phyloP scores from a whole-genome alignment of 2,329 filamentous ascomycete species.

The Xylaria sp. region DNA sequence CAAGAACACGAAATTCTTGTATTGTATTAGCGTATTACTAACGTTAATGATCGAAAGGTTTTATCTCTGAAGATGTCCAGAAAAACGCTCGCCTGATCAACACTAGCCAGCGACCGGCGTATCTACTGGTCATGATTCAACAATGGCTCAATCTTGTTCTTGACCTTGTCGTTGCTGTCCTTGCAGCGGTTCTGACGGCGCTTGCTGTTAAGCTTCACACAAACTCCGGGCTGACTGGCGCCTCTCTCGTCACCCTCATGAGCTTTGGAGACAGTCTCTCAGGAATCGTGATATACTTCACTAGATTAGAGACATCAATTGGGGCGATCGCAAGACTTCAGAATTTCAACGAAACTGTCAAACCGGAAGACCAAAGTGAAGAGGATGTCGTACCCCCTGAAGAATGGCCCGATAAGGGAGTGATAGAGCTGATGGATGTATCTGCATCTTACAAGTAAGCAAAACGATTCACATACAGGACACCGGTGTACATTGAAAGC shows the following conservation, averaged over 20 bases:
- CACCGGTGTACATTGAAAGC: background rate
- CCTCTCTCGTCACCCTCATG: slow-evolving; percentile 50
- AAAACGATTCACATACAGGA: background rate
- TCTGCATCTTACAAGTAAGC: slow-evolving; percentile 45
- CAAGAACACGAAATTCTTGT: background rate
- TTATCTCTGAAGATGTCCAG: slow-evolving; percentile 54
- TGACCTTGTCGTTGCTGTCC: slow-evolving; percentile 40
- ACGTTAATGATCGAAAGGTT: slow-evolving; percentile 41
- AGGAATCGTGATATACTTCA: slow-evolving; percentile 46
- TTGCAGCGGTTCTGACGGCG: slow-evolving; percentile 42
- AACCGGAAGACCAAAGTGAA: slow-evolving; percentile 40
- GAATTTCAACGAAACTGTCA: slow-evolving; percentile 42
- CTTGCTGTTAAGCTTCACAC: slow-evolving; percentile 43
- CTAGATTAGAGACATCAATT: slow-evolving; percentile 49
- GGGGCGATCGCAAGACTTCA: slow-evolving; percentile 49
- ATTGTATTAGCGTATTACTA: background rate
- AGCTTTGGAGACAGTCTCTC: slow-evolving; percentile 46
- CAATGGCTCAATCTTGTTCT: slow-evolving; percentile 46
- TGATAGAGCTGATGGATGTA: slow-evolving; percentile 42
- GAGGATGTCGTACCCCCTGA: slow-evolving; percentile 44
- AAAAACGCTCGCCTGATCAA: slow-evolving; percentile 59
- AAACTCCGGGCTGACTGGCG: slow-evolving; percentile 45
- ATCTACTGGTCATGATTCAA: slow-evolving; percentile 62
- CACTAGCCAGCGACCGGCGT: slow-evolving; percentile 62
- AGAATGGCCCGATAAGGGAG: slow-evolving; percentile 47